Evolutionary conservation across 495 filamentous ascomycete genomes (phyloP).

Genomic region (Penicillium cosmopolitanum): DNA sequence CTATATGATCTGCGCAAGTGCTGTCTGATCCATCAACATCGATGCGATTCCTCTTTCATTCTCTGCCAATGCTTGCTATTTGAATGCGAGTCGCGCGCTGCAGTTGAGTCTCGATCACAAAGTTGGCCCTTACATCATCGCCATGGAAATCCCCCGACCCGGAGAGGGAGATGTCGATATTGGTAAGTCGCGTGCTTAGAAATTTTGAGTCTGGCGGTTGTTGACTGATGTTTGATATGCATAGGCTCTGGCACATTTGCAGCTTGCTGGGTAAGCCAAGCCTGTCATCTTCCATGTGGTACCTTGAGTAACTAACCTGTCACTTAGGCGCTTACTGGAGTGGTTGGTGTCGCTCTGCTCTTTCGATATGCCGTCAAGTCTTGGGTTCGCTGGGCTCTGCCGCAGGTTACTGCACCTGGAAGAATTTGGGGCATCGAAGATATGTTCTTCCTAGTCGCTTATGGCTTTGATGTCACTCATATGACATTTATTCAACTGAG

Average conservation of each 20-base stretch:
- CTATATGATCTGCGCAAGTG: background rate
- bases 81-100: background rate
- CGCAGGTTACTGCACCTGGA: slow-evolving; percentile 36
- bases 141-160: slow-evolving; percentile 35
- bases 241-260: slow-evolving; percentile 31
- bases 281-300: background rate
- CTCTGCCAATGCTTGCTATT: background rate
- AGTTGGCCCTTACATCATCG: slow-evolving; percentile 11
- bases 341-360: slow-evolving; percentile 34
- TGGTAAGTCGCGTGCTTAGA: slow-evolving; percentile 22
- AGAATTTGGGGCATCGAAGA: slow-evolving; percentile 43
- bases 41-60: background rate
- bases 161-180: slow-evolving; percentile 36
- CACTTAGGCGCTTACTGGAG: slow-evolving; percentile 32
- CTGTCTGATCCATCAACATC: slow-evolving; percentile 2
- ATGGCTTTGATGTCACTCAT: slow-evolving; percentile 37
- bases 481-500: slow-evolving; percentile 38
- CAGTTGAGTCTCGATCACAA: slow-evolving; percentile 2
- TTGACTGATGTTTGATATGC: slow-evolving; percentile 10
- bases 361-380: slow-evolving; percentile 39
- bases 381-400: slow-evolving; percentile 42
- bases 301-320: background rate
- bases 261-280: slow-evolving; percentile 35
- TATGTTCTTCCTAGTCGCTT: slow-evolving; percentile 35
- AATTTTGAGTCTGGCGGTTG: background rate